Evolutionary conservation across 805 yeast genomes (phyloP).

Genomic region (Kluyveromyces siamensis): DNA sequence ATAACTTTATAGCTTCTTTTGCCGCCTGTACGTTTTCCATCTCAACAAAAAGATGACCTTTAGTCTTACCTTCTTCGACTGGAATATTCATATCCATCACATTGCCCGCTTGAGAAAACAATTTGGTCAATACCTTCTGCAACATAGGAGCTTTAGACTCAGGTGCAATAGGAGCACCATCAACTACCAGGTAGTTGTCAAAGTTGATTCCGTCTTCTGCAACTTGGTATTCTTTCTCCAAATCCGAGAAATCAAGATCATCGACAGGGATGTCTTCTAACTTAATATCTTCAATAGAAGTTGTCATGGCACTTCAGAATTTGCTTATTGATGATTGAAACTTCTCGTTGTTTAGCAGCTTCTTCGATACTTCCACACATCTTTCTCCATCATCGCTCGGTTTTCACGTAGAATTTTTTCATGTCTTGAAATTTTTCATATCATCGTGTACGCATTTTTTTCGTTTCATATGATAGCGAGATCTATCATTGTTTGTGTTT

Average conservation of each 20-base stretch:
- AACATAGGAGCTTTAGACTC: slow-evolving; percentile 77
- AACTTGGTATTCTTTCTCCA: slow-evolving; percentile 67
- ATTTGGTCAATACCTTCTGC: slow-evolving; percentile 75
- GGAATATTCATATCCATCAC: slow-evolving; percentile 79
- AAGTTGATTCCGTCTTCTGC: slow-evolving; percentile 47
- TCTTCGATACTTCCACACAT: background rate
- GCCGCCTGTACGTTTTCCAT: slow-evolving; percentile 61
- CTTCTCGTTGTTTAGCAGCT: background rate
- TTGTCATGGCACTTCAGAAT: background rate
- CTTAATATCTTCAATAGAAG: slow-evolving; percentile 25
- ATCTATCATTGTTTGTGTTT: background rate
- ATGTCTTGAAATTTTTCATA: slow-evolving; percentile 2
- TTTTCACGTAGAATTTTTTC: background rate
- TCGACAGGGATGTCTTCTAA: slow-evolving; percentile 45
- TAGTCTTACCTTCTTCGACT: slow-evolving; percentile 53
- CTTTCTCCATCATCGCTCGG: background rate
- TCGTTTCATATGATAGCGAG: background rate
- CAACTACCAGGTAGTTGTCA: slow-evolving; percentile 76
- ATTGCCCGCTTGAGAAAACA: slow-evolving; percentile 69
- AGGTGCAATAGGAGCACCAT: slow-evolving; percentile 95
- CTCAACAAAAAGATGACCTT: slow-evolving; percentile 82
- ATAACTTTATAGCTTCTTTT: slow-evolving; percentile 64
- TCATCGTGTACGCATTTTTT: background rate
- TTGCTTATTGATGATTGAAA: background rate
- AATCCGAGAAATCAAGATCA: slow-evolving; percentile 72